Evolutionary conservation across 2,329 filamentous ascomycete species (phyloP), one percentile per base, ranked within the genome.

Genomic region (Hawksworthiomyces lignivorus): DNA sequence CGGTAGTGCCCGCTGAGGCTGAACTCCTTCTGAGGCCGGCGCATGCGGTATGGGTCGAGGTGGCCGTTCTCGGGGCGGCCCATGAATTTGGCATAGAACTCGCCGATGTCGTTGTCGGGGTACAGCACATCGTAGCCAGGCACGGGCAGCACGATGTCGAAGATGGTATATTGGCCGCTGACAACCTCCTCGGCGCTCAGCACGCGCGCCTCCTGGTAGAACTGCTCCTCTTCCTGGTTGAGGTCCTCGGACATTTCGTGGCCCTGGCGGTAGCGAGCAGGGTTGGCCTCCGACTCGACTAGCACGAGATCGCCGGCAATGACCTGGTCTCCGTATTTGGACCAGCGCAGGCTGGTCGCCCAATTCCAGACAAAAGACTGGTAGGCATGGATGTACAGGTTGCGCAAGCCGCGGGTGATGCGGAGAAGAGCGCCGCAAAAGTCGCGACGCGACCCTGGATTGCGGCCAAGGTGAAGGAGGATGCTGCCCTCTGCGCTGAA

Each of bases 351-450:
- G 50, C 85, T 87, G 2, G 80, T 86, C 11, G 80, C 85, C 51
- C 80, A 77, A 64, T 98, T 98, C 90, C 90, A 98, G 8, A 98
- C 81, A 28, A 88, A 76, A 6, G 86, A 94, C 61, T 98, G 92
- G 63, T 96, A 97, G 5, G 92, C 90, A 60, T 98, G 92, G 14
- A 95, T 82, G 58, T 97, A 98, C 84, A 98, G 96, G 45, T 87
- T 77, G 32, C 88, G 78, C 53, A 97, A 70, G 36, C 85, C 87
- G 15, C 89, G 76, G 19, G 84, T 84, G 48, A 98, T 89, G 41
- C 75, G 73, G 56, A 83, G 75, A 39, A 98, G 63, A 1, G 92
- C 87, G 19, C 89, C 89, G 46, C 86, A 73, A 58, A 78, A 92
- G 62, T 98, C 90, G 32, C 72, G 73, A 29, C 64, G 63, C 18